phyloP scores from a whole-genome alignment of 1,139 yeast species.

The Suhomyces panamericanus region DNA sequence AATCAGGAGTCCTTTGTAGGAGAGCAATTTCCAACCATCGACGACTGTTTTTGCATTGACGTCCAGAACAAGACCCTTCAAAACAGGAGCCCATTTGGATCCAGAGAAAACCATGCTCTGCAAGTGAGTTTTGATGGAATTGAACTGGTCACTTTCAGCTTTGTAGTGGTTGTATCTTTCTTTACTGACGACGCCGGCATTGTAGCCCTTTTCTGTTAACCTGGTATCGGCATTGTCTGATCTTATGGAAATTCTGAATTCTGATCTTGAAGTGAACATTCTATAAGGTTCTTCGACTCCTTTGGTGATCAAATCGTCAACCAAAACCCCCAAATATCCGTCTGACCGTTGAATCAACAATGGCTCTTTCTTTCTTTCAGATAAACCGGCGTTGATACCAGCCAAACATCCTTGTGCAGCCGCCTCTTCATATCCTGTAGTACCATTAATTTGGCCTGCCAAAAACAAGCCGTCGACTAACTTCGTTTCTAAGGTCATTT shows the following conservation, averaged over 20 bases:
- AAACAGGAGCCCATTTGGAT: constrained; percentile 59
- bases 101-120: constrained; percentile 48
- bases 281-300: constrained; percentile 98
- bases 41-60: constrained; percentile 33
- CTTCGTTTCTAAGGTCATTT: constrained; percentile 78
- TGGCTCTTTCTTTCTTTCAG: constrained; percentile 40
- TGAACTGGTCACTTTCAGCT: constrained; percentile 48
- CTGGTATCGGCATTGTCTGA: constrained; percentile 93
- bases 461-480: constrained; percentile 73
- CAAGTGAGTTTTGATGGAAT: constrained; percentile 47
- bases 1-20: constrained; percentile 38
- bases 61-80: constrained; percentile 49
- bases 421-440: constrained; percentile 99
- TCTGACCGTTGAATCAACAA: constrained; percentile 69
- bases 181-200: constrained; percentile 66
- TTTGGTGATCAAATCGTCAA: constrained; percentile 91
- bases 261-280: constrained; percentile 96
- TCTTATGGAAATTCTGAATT: constrained; percentile 83
- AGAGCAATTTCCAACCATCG: constrained; percentile 48
- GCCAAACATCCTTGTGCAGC: constrained; percentile 96
- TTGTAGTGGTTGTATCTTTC: constrained; percentile 55
- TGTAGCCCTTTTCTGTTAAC: constrained; percentile 67
- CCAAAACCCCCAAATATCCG: constrained; percentile 88
- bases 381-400: constrained; percentile 86
- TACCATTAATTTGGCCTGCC: constrained; percentile 98